These are phyloP conservation scores for Suhomyces yuchorum DNA, from an alignment of 1,139 yeast genomes.

Conservation along the genomic window DNA sequence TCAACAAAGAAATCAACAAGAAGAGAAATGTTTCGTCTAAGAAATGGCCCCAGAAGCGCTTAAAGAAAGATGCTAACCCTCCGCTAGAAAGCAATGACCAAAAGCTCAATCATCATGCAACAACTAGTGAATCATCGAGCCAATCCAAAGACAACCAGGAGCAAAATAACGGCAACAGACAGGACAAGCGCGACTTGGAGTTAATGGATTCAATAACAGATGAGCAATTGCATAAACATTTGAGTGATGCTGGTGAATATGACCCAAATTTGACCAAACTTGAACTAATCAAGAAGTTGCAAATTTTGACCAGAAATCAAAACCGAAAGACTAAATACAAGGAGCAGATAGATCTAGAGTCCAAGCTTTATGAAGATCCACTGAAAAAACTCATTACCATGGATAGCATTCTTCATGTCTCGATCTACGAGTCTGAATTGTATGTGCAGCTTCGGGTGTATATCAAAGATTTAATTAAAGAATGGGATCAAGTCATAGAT, in stretches of 20 bases:
- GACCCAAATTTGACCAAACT: constrained; percentile 24
- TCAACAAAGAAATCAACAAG: constrained; percentile 39
- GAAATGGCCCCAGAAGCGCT: constrained; percentile 1
- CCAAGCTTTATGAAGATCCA: constrained; percentile 24
- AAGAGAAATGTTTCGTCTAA: constrained; percentile 20
- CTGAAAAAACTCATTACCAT: constrained; percentile 24
- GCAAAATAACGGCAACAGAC: background rate
- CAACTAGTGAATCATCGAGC: background rate
- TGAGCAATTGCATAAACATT: constrained; percentile 24
- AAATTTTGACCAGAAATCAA: constrained; percentile 20
- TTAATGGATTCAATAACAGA: constrained; percentile 22
- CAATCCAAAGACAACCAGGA: background rate
- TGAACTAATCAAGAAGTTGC: constrained; percentile 31
- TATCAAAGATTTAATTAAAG: constrained; percentile 45
- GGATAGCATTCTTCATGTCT: constrained; percentile 37
- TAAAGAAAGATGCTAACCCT: constrained; percentile 7
- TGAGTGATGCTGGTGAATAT: constrained; percentile 23
- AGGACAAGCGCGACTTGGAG: constrained; percentile 13
- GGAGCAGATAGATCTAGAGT: constrained; percentile 24
- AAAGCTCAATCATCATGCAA: background rate
- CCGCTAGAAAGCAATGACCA: background rate
- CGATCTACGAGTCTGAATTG: constrained; percentile 29
- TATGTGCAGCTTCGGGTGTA: constrained; percentile 50
- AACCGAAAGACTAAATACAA: constrained; percentile 21
- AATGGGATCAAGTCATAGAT: constrained; percentile 40